Evolutionary conservation across 2,329 filamentous ascomycete genomes (phyloP), one percentile per base, ranked within the genome.

Genomic region (Cladophialophora carrionii): DNA sequence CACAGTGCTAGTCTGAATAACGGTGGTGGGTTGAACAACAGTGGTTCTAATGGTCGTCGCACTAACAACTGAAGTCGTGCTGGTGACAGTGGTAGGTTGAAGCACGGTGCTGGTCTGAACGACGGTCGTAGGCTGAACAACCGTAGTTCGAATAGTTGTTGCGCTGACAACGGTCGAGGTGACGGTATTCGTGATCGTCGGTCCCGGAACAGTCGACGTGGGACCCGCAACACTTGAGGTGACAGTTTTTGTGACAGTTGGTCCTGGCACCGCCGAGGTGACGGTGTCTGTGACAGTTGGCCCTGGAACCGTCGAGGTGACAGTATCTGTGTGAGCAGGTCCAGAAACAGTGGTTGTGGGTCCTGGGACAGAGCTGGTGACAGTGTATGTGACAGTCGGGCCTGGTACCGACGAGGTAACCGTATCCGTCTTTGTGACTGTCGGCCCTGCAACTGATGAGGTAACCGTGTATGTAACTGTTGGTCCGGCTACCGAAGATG

Each of bases 1-100:
- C 4, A 46, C 10, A 46, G 48, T 52, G n/a, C 7, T 20, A 3
- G 48, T 6, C 48, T 20, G 48, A 12, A 52, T 4, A 22, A 52
- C 48, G 48, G 48, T 52, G 6, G 48, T 52, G 12, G 48, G 29
- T 8, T 31, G 29, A 31, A 31, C 29, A 8, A 31, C 29, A 31
- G 29, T 31, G 8, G 34, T 41, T 6, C 34, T 12, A 41, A 41
- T 14, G 1, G 34, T 41, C 2, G 34, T 54, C 6, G 10, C 46
- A 41, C 34, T 41, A 17, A 51, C 48, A 51, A n/a, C 48, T 51
- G 14, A 51, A n/a, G 34, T 41, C 17, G 34, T n/a, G n/a, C n/a
- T n/a, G n/a, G n/a, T n/a, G n/a, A n/a, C n/a, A n/a, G n/a, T n/a
- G n/a, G n/a, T n/a, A n/a, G n/a, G n/a, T n/a, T n/a, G n/a, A n/a